phyloP scores from a whole-genome alignment of 805 yeast genomes.

The Candida ipomoeae region DNA sequence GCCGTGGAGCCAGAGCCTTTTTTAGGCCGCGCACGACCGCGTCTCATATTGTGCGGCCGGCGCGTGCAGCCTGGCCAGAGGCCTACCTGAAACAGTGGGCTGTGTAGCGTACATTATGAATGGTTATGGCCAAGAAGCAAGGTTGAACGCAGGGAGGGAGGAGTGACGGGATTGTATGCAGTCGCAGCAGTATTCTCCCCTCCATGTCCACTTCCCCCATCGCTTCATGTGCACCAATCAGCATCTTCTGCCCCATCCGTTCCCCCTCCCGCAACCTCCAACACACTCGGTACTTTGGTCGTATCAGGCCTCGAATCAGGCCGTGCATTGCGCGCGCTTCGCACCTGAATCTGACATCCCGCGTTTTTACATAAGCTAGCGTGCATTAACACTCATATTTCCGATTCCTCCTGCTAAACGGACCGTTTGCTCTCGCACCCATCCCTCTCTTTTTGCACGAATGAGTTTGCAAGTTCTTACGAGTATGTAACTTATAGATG shows the following conservation, averaged over 20 bases:
- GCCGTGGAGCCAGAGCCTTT: no score
- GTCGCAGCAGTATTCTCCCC: no score
- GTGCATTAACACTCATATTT: slow-evolving; percentile 5
- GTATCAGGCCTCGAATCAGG: not conserved
- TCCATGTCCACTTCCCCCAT: not conserved
- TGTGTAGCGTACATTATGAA: not conserved
- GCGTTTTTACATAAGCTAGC: slow-evolving; percentile 3
- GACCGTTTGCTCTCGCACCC: slow-evolving; percentile 1
- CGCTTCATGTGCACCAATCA: not conserved
- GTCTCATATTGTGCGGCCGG: not conserved
- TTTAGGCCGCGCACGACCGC: not conserved
- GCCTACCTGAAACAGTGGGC: not conserved
- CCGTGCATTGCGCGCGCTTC: slow-evolving; percentile 1
- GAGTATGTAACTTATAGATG: not conserved
- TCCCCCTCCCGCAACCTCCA: no score
- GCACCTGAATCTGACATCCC: not conserved
- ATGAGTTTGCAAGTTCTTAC: slow-evolving; percentile 7
- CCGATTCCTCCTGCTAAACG: not conserved
- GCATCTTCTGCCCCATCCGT: not conserved
- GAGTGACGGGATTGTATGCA: no score
- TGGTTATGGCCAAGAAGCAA: no score
- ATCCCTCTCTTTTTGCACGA: slow-evolving; percentile 1
- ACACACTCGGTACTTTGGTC: not conserved
- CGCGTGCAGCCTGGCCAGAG: slow-evolving; percentile 1
- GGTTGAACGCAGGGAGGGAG: no score